Evolutionary conservation across 768 basidiomycete species (phyloP).

Genomic region (Albatrellus ellisii): DNA sequence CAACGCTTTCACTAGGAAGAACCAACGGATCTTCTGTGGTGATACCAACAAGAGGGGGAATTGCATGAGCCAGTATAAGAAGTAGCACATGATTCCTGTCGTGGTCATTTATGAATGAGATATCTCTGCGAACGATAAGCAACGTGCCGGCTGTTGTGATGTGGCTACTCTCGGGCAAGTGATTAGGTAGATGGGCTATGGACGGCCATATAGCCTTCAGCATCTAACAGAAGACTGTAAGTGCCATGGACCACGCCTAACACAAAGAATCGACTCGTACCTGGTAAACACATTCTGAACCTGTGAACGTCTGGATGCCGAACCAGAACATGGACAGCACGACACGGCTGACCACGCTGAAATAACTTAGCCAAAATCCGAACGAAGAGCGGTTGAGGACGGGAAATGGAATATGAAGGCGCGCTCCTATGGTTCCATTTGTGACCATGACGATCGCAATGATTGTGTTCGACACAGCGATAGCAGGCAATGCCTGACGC

Average conservation of each 20-base stretch:
- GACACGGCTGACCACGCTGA: constrained; percentile 65
- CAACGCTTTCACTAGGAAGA: constrained; percentile 47
- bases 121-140: neutral
- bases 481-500: constrained; percentile 56
- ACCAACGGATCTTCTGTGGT: constrained; percentile 62
- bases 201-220: constrained; percentile 78
- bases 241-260: neutral
- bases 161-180: constrained; percentile 37
- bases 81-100: constrained; percentile 59
- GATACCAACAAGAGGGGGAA: constrained; percentile 66
- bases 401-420: constrained; percentile 64
- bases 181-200: constrained; percentile 48
- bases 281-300: constrained; percentile 68
- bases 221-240: too few relatives aligned
- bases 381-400: constrained; percentile 79
- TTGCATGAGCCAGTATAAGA: constrained; percentile 68
- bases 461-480: constrained; percentile 59
- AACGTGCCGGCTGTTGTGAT: constrained; percentile 49
- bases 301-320: constrained; percentile 43
- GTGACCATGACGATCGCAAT: constrained; percentile 63
- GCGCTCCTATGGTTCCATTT: constrained; percentile 69
- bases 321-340: constrained; percentile 79
- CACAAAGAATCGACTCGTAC: constrained; percentile 9
- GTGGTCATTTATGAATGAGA: too few relatives aligned
- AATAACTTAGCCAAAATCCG: constrained; percentile 86